phyloP scores from a whole-genome alignment of 163 green algal genomes.

The Trebouxiophyceae sp. region DNA sequence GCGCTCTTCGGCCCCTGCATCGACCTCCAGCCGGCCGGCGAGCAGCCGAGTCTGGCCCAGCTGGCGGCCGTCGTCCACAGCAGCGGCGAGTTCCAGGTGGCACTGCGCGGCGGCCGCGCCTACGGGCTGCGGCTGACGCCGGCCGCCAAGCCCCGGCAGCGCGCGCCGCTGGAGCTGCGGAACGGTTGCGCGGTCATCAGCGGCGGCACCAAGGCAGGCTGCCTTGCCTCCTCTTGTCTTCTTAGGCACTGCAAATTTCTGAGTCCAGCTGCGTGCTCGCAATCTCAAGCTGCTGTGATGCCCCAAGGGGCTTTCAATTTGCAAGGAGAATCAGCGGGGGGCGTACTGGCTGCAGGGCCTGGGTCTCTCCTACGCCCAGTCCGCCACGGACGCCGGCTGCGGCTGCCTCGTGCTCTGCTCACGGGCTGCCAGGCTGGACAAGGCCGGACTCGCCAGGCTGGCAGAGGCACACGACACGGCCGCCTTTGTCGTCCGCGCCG shows the following conservation, averaged over 20 bases:
- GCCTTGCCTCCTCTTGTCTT: too few species aligned
- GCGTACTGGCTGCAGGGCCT: slow-evolving; percentile 21
- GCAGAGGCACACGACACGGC: background rate
- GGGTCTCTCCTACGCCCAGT: slow-evolving; percentile 19
- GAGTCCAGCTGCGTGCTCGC: too few species aligned
- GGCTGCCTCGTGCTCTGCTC: slow-evolving; percentile 23
- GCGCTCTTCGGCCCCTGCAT: slow-evolving; percentile 5
- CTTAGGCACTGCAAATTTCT: too few species aligned
- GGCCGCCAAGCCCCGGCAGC: background rate
- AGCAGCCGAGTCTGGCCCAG: background rate
- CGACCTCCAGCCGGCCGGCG: slow-evolving; percentile 6
- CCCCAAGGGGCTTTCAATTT: background rate
- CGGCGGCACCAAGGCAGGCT: too few species aligned
- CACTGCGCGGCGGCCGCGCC: background rate
- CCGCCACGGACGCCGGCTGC: slow-evolving; percentile 4
- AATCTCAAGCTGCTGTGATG: too few species aligned
- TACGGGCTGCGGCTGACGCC: slow-evolving; percentile 5
- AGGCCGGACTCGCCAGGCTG: background rate
- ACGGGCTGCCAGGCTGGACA: background rate
- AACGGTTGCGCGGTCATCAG: too few species aligned
- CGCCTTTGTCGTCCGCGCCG: slow-evolving; percentile 2
- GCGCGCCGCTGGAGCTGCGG: background rate
- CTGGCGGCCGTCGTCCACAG: background rate
- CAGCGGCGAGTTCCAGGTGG: slow-evolving; percentile 9
- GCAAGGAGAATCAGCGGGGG: background rate